phyloP scores from a whole-genome alignment of 768 basidiomycete genomes.

The Auricularia auricula-judae region DNA sequence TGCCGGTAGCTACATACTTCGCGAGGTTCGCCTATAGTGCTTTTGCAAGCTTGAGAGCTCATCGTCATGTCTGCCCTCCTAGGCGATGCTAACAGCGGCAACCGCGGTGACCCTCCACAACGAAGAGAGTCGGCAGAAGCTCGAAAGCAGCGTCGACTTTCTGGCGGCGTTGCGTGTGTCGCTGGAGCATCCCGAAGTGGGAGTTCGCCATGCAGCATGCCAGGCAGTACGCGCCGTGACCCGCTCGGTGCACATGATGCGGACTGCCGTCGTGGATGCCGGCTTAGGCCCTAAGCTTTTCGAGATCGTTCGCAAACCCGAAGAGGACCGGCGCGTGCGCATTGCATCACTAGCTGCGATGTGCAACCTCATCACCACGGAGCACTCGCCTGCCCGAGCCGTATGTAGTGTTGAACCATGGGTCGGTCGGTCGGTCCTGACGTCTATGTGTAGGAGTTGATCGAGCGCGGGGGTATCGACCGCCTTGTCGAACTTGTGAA shows the following conservation, averaged over 20 bases:
- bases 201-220: constrained; percentile 77
- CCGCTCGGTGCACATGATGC: constrained; percentile 65
- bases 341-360: constrained; percentile 62
- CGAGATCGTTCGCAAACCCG: constrained; percentile 39
- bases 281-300: constrained; percentile 68
- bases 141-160: constrained; percentile 50
- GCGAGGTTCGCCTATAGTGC: constrained; percentile 40
- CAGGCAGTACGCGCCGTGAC: constrained; percentile 76
- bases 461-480: constrained; percentile 57
- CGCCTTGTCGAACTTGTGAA: constrained; percentile 50
- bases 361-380: constrained; percentile 69
- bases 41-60: not conserved
- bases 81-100: constrained; percentile 67
- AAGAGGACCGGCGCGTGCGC: constrained; percentile 61
- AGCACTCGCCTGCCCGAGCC: constrained; percentile 69
- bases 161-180: constrained; percentile 43
- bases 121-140: constrained; percentile 56
- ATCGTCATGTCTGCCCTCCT: not conserved
- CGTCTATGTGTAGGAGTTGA: constrained; percentile 34
- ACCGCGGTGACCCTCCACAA: constrained; percentile 64
- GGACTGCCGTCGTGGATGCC: constrained; percentile 77
- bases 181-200: constrained; percentile 51
- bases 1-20: constrained; percentile 41
- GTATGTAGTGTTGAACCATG: constrained; percentile 31
- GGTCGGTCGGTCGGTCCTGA: not conserved